Evolutionary conservation across 108 stramenopile genomes (phyloP), one percentile per base, ranked within the genome.

Genomic region (Nitzschia inconspicua): DNA sequence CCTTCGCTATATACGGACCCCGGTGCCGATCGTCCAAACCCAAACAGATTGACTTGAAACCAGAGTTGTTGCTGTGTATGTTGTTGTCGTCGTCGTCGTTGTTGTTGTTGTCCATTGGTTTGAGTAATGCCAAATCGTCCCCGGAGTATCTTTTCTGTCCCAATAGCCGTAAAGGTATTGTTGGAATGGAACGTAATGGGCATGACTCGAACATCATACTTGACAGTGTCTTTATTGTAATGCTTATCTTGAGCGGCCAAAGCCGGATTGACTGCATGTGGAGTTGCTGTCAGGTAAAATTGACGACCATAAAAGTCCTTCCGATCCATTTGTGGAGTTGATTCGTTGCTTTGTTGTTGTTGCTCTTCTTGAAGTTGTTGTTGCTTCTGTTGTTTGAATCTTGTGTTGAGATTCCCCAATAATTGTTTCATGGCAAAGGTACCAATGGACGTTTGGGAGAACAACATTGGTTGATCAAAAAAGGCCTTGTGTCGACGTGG

Each of bases 391-490:
- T 34, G 14, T 18, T 28, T 37, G 4, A 49, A 14, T 29, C 44
- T 27, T 3, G 56, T 39, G 41, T 63, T 63, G n/a, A 51, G 51
- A 27, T 53, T 53, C 13, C 56, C 65, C 14, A 66, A 19, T 14
- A 66, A 25, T 34, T 66, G 65, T 22, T 39, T 25, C 25, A 54
- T 30, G 22, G 16, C 11, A 34, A 66, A 66, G 3, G 28, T 57
- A 2, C 65, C 65, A 4, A 66, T 34, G 16, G 8, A 22, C 19
- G 29, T 18, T 27, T 31, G 43, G 14, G 34, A 6, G 35, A 66
- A 66, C 3, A 68, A 40, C 23, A 51, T 66, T 4, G 65, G 65
- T n/a, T 57, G 35, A 2, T 66, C 65, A 47, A 66, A 66, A 30
- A 66, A 66, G 35, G 56, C 44, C 28, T 47, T 56, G 65, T 66